Evolutionary conservation across 1,284 basidiomycete species (phyloP).

Genomic region (Boletus smithii): DNA sequence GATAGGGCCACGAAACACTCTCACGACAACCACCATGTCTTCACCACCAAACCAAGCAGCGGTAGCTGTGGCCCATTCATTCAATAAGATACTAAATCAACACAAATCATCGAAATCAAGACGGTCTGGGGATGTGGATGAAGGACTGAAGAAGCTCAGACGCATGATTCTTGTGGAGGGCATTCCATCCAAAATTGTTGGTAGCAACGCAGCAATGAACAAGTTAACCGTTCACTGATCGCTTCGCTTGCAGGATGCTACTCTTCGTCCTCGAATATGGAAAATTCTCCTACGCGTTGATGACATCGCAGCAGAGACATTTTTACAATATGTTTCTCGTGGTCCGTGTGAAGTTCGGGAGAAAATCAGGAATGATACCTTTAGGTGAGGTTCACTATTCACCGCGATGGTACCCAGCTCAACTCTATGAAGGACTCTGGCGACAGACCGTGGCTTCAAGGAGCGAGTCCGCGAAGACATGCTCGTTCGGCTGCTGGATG

Average conservation of each 20-base stretch:
- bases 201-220: constrained; percentile 16
- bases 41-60: constrained; percentile 29
- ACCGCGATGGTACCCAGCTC: constrained; percentile 3
- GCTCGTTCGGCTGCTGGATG: constrained; percentile 92
- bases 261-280: constrained; percentile 82
- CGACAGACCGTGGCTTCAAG: constrained; percentile 94
- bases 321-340: constrained; percentile 76
- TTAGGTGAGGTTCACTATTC: constrained; percentile 49
- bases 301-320: constrained; percentile 71
- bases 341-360: constrained; percentile 86
- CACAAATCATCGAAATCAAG: constrained; percentile 64
- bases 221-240: constrained; percentile 3
- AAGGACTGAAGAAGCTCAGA: constrained; percentile 77
- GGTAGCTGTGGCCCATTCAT: constrained; percentile 59
- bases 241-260: constrained; percentile 54
- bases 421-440: constrained; percentile 69
- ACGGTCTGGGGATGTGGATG: constrained; percentile 66
- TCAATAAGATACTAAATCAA: constrained; percentile 73
- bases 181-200: constrained; percentile 68
- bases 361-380: constrained; percentile 84
- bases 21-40: constrained; percentile 23
- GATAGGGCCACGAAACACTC: constrained; percentile 10
- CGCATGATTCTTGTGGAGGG: constrained; percentile 85
- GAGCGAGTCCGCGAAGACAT: constrained; percentile 93
- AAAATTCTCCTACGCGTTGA: constrained; percentile 85